phyloP scores from a whole-genome alignment of 192 early-diverging fungal genomes.

The Coemansia interrupta region DNA sequence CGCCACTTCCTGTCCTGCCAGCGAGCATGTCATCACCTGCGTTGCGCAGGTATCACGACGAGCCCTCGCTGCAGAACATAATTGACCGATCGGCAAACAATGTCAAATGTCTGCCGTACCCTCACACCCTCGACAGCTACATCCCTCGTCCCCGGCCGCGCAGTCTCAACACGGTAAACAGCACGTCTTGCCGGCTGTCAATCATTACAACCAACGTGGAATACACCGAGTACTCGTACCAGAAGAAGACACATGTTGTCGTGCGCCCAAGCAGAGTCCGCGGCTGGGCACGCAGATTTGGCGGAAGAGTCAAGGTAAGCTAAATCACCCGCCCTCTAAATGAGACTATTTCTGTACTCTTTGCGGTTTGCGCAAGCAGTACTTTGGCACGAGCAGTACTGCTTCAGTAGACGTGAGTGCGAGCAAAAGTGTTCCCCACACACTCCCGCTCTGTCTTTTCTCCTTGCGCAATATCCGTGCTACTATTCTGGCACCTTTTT shows the following conservation, averaged over 20 bases:
- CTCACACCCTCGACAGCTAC: slow-evolving; percentile 39
- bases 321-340: background rate
- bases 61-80: slow-evolving; percentile 19
- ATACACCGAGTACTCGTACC: slow-evolving; percentile 44
- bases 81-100: slow-evolving; percentile 16
- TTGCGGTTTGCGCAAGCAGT: background rate
- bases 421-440: no score
- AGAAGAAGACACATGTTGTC: slow-evolving; percentile 26
- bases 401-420: no score
- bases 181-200: slow-evolving; percentile 36
- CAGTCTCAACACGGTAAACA: slow-evolving; percentile 21
- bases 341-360: background rate
- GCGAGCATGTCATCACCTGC: slow-evolving; percentile 5
- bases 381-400: background rate
- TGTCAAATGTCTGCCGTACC: slow-evolving; percentile 27
- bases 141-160: slow-evolving; percentile 27
- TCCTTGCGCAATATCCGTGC: no score
- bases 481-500: no score
- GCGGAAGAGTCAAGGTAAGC: slow-evolving; percentile 49
- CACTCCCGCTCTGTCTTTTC: no score
- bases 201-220: slow-evolving; percentile 36
- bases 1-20: slow-evolving; percentile 6
- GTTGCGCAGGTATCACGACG: slow-evolving; percentile 29
- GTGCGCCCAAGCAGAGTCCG: slow-evolving; percentile 39
- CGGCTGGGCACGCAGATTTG: slow-evolving; percentile 37